Evolutionary conservation across 2,329 filamentous ascomycete genomes (phyloP).

Genomic region (Bipolaris zeicola): DNA sequence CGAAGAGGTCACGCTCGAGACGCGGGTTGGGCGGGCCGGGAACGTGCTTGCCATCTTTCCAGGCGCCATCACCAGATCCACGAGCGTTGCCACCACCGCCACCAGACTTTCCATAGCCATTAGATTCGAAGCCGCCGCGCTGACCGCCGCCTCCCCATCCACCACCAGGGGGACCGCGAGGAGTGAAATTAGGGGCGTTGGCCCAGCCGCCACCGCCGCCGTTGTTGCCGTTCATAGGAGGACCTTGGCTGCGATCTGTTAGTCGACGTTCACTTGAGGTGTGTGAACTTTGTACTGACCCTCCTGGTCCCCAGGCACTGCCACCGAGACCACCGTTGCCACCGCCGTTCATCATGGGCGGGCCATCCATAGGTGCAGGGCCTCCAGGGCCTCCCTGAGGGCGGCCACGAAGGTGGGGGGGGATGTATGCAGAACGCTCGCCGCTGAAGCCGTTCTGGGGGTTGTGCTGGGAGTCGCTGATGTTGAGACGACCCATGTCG

Average conservation of each 20-base stretch:
- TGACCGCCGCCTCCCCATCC: constrained; percentile 49
- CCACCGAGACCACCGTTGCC: constrained; percentile 63
- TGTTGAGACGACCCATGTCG: constrained; percentile 76
- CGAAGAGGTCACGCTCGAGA: constrained; percentile 94
- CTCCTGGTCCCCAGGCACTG: constrained; percentile 63
- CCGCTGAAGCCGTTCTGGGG: constrained; percentile 54
- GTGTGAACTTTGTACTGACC: constrained; percentile 27
- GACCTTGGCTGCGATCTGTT: constrained; percentile 36
- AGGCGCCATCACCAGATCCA: constrained; percentile 93
- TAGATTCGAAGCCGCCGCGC: constrained; percentile 64
- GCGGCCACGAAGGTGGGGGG: constrained; percentile 74
- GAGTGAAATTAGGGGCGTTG: constrained; percentile 63
- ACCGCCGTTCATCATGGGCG: constrained; percentile 61
- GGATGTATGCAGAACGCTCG: constrained; percentile 77
- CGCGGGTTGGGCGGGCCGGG: constrained; percentile 86
- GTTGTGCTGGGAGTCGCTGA: constrained; percentile 70
- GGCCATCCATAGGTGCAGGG: constrained; percentile 48
- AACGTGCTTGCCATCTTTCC: constrained; percentile 96
- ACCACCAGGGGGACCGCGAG: constrained; percentile 49
- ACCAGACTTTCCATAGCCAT: constrained; percentile 63
- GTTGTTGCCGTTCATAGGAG: constrained; percentile 60
- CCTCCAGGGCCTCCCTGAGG: constrained; percentile 33
- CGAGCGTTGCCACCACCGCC: constrained; percentile 63
- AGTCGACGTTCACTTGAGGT: constrained; percentile 13
- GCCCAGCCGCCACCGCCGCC: constrained; percentile 67